These are phyloP conservation scores for Allomyces arbusculus DNA, from an alignment of 192 early-diverging fungal species.

Conservation along the genomic window DNA sequence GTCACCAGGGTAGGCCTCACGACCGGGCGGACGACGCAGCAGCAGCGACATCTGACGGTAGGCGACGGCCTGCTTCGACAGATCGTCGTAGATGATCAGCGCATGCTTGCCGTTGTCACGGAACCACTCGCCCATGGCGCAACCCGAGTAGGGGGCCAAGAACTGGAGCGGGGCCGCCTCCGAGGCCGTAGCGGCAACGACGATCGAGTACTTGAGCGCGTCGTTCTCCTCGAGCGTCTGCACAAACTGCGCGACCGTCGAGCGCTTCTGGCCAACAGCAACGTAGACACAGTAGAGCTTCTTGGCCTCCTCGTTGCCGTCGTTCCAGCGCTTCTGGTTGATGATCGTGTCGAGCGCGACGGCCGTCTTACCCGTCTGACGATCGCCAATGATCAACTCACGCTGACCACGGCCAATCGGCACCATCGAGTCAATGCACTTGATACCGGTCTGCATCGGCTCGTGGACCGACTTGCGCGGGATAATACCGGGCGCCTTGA, in stretches of 20 bases:
- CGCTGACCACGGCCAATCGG: slow-evolving; percentile 99
- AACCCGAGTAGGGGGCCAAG: slow-evolving; percentile 95
- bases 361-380: slow-evolving; percentile 99
- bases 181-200: slow-evolving; percentile 97
- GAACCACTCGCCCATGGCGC: slow-evolving; percentile 97
- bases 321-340: slow-evolving; percentile 99
- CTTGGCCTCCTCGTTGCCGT: slow-evolving; percentile 81
- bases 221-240: slow-evolving; percentile 96
- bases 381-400: slow-evolving; percentile 99
- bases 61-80: slow-evolving; percentile 99
- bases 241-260: slow-evolving; percentile 97
- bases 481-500: slow-evolving; percentile 99
- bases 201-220: slow-evolving; percentile 93
- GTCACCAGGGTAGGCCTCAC: slow-evolving; percentile 99
- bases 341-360: slow-evolving; percentile 97
- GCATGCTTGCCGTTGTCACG: slow-evolving; percentile 97
- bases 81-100: slow-evolving; percentile 98
- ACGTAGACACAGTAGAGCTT: slow-evolving; percentile 99
- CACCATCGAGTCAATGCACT: slow-evolving; percentile 99
- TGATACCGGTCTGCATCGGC: slow-evolving; percentile 99
- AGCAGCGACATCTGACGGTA: slow-evolving; percentile 99
- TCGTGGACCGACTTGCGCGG: slow-evolving; percentile 97
- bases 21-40: slow-evolving; percentile 97
- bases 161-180: slow-evolving; percentile 98
- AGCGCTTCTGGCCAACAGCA: slow-evolving; percentile 97